Evolutionary conservation across 177 flowering plant species (phyloP).

Genomic region (Tripterygium wilfordii): DNA sequence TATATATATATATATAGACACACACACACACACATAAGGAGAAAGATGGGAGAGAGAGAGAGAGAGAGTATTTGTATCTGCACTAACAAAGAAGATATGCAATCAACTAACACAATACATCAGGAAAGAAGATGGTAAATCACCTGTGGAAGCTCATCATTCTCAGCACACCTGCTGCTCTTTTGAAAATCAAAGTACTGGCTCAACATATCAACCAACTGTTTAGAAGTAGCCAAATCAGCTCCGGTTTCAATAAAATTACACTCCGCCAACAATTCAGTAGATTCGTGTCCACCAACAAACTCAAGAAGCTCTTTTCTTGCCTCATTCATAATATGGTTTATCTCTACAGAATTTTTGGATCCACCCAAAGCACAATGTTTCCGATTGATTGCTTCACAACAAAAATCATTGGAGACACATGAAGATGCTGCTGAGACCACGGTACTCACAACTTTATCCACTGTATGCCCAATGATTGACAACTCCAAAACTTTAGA

Average conservation of each 20-base stretch:
- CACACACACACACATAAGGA: too few species aligned
- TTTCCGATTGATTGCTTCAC: constrained; percentile 20
- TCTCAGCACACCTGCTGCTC: constrained; percentile 20
- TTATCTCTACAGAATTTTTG: constrained; percentile 15
- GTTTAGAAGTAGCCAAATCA: constrained; percentile 42
- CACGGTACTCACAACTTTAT: constrained; percentile 37
- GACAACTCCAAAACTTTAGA: constrained; percentile 44
- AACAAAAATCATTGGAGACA: constrained; percentile 26
- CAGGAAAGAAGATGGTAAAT: background rate
- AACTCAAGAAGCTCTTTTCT: constrained; percentile 50
- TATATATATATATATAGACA: too few species aligned
- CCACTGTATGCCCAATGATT: constrained; percentile 24
- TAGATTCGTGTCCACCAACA: constrained; percentile 24
- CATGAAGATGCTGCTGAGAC: constrained; percentile 53
- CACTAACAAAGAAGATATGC: too few species aligned
- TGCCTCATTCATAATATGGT: constrained; percentile 39
- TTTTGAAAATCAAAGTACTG: constrained; percentile 28
- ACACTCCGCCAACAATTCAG: constrained; percentile 29
- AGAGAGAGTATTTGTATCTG: background rate
- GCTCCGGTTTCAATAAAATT: constrained; percentile 41
- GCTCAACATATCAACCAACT: constrained; percentile 50
- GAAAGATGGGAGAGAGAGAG: constrained; percentile 1
- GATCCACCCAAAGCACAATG: constrained; percentile 14
- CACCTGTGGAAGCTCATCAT: constrained; percentile 55
- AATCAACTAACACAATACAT: background rate